Evolutionary conservation across 345 rosid species (phyloP).

Genomic region (Noccaea bulbosa): DNA sequence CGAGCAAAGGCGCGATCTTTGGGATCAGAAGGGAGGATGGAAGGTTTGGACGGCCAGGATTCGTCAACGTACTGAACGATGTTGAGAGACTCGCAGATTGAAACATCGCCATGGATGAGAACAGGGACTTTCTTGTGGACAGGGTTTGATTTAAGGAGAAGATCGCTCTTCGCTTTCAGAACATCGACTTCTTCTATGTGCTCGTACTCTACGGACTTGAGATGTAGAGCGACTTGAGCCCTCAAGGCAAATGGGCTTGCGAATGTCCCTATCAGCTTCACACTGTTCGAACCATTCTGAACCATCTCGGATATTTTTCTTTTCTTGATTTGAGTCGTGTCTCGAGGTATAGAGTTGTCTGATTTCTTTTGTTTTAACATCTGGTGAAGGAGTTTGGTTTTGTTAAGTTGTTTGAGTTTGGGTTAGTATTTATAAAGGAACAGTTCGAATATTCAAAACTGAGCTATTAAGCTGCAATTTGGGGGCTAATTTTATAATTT

Average conservation of each 20-base stretch:
- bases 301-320: conserved; percentile 26
- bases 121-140: conserved; percentile 87
- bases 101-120: conserved; percentile 61
- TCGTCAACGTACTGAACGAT: conserved; percentile 79
- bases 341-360: conserved; percentile 21
- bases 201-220: conserved; percentile 41
- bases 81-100: conserved; percentile 70
- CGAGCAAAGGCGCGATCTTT: conserved; percentile 65
- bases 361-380: conserved; percentile 29
- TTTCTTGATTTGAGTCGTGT: conserved; percentile 20
- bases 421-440: conserved; percentile 25
- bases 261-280: conserved; percentile 42
- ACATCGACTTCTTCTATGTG: conserved; percentile 39
- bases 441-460: background rate
- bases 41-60: conserved; percentile 58
- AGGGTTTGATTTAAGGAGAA: conserved; percentile 73
- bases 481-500: background rate
- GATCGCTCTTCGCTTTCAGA: conserved; percentile 56
- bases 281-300: conserved; percentile 23
- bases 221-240: conserved; percentile 43
- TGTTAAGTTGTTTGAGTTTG: background rate
- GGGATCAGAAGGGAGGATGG: conserved; percentile 58
- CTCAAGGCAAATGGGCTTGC: conserved; percentile 41
- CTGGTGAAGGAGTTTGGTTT: conserved; percentile 1
- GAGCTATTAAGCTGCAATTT: background rate